A percentile compares a stretch with the other conserved stretches of the same genome.
phyloP scores from a whole-genome alignment of 139 green algal species.

The Nannochloris sp. region DNA sequence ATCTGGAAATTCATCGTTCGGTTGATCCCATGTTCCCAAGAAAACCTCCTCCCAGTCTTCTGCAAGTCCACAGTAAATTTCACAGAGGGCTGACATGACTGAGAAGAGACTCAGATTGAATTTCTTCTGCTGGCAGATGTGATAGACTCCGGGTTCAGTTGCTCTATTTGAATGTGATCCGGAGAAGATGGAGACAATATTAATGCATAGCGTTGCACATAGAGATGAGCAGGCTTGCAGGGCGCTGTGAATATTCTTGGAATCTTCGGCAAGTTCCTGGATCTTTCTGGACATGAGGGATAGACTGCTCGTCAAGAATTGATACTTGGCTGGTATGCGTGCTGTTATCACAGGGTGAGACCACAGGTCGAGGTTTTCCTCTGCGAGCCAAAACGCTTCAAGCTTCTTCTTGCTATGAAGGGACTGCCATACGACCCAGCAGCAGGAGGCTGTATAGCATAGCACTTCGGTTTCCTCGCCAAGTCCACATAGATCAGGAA shows the following conservation, averaged over 20 bases:
- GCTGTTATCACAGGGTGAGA: not conserved
- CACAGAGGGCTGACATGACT: too few relatives aligned
- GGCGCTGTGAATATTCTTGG: not conserved
- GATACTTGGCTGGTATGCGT: not conserved
- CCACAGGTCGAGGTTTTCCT: not conserved
- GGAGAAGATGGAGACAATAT: too few relatives aligned
- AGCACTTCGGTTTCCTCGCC: not conserved
- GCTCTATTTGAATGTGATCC: too few relatives aligned
- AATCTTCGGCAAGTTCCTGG: constrained; percentile 1
- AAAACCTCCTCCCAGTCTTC: too few relatives aligned
- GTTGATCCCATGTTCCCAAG: too few relatives aligned
- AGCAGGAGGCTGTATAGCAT: not conserved
- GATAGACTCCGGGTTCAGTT: too few relatives aligned
- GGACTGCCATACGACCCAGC: not conserved
- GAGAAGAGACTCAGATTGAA: too few relatives aligned
- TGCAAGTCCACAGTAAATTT: too few relatives aligned
- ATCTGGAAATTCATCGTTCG: too few relatives aligned
- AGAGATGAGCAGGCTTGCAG: not conserved
- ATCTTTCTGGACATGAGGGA: not conserved
- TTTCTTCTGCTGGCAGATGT: too few relatives aligned
- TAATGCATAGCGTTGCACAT: too few relatives aligned
- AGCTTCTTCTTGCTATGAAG: not conserved
- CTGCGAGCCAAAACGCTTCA: not conserved
- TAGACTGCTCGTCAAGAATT: not conserved
- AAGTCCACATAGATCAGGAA: not conserved